Conservation (phyloP, 2,329 filamentous ascomycete species). For the Ascochyta viciae-villosae region DNA sequence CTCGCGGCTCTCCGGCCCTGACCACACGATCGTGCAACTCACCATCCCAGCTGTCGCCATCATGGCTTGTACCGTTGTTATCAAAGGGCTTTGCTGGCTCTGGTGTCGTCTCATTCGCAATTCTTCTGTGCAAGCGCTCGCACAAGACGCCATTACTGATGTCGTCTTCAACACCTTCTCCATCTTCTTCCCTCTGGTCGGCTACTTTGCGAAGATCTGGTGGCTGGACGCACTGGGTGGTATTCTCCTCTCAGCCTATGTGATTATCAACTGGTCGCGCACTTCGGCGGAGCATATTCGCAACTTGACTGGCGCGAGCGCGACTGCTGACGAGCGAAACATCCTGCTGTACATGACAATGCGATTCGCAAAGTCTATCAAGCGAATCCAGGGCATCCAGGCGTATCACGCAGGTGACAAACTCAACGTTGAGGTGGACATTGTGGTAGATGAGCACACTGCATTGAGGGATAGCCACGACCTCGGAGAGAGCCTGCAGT, state of each 20-base stretch:
- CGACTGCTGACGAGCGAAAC: conserved; percentile 81
- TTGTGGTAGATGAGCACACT: conserved; percentile 79
- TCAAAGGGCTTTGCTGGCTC: conserved; percentile 84
- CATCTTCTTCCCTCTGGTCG: conserved; percentile 84
- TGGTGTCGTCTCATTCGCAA: conserved; percentile 89
- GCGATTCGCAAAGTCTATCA: conserved; percentile 88
- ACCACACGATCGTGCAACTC: conserved; percentile 75
- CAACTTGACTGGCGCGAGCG: conserved; percentile 80
- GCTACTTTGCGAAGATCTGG: conserved; percentile 79
- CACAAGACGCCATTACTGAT: conserved; percentile 72
- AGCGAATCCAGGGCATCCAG: conserved; percentile 82
- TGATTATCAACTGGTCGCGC: conserved; percentile 79
- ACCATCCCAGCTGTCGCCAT: conserved; percentile 76
- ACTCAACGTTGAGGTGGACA: conserved; percentile 82
- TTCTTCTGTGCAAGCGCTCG: conserved; percentile 82
- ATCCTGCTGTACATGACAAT: conserved; percentile 89
- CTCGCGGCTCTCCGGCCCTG: conserved; percentile 64
- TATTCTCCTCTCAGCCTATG: conserved; percentile 76
- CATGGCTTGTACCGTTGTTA: conserved; percentile 80
- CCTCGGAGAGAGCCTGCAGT: conserved; percentile 77
- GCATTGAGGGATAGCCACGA: conserved; percentile 82
- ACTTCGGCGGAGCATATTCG: conserved; percentile 80
- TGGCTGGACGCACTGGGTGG: conserved; percentile 85
- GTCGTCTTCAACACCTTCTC: conserved; percentile 91
- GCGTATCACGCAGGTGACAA: conserved; percentile 88